These are phyloP conservation scores for Mycena chlorophos DNA, from an alignment of 768 basidiomycete species.

Conservation along the genomic window DNA sequence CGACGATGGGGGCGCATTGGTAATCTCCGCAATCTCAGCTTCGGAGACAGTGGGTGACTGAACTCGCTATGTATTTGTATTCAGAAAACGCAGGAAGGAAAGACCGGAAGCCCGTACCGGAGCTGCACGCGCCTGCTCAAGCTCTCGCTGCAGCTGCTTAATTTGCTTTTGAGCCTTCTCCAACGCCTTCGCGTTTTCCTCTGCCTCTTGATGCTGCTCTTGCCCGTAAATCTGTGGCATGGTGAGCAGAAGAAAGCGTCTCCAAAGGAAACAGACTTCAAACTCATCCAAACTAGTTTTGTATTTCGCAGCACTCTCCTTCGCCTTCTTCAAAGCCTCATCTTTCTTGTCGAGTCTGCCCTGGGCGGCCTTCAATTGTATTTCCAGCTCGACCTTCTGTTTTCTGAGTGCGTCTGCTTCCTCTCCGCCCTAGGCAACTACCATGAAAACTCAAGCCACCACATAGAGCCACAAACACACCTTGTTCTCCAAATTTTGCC, in stretches of 20 bases:
- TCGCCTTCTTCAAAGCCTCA: constrained; percentile 48
- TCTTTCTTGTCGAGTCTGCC: no score
- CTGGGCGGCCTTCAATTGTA: no score
- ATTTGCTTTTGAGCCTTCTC: constrained; percentile 43
- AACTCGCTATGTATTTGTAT: background rate
- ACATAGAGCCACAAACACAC: no score
- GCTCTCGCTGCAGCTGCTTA: constrained; percentile 44
- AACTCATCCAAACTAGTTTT: constrained; percentile 44
- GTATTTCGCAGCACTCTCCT: constrained; percentile 41
- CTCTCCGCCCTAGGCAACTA: no score
- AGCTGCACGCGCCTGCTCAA: constrained; percentile 40
- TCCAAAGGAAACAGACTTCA: constrained; percentile 39
- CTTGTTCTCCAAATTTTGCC: constrained; percentile 66
- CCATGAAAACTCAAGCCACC: no score
- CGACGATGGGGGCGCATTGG: constrained; percentile 8
- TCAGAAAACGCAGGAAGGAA: background rate
- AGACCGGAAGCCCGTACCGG: constrained; percentile 14
- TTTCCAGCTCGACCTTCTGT: constrained; percentile 37
- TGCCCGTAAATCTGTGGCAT: constrained; percentile 39
- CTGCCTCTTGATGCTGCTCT: constrained; percentile 36
- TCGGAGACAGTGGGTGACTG: constrained; percentile 17
- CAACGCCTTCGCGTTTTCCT: constrained; percentile 35
- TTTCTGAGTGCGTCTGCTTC: no score
- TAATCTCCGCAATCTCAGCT: constrained; percentile 5
- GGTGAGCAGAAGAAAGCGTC: constrained; percentile 1